A percentile compares a stretch with the other conserved stretches of the same genome.
Evolutionary conservation across 148 eudicot genomes (phyloP).

Genomic region (Suaeda aralocaspica): DNA sequence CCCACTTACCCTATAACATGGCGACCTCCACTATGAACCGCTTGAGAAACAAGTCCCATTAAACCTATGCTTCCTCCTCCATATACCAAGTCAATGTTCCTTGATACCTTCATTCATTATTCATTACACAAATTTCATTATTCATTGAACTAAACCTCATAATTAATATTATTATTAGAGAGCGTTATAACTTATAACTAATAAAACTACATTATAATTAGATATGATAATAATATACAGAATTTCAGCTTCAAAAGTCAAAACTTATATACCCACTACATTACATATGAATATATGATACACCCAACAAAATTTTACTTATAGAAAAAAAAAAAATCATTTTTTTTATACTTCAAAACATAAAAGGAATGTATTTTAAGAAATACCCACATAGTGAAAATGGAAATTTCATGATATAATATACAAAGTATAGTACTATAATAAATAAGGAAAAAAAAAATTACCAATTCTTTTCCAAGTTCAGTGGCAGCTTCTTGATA

Average conservation of each 20-base stretch:
- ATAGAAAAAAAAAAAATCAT: no score
- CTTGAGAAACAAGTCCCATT: slow-evolving; percentile 97
- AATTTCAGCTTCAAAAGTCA: neutral
- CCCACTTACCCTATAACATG: slow-evolving; percentile 84
- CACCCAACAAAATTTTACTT: neutral
- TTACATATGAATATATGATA: neutral
- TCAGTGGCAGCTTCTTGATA: slow-evolving; percentile 97
- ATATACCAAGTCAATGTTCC: slow-evolving; percentile 96
- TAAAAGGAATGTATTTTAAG: no score
- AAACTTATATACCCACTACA: slow-evolving; percentile 11
- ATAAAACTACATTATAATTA: neutral
- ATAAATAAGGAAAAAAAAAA: neutral
- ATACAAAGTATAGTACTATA: no score
- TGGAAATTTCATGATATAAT: no score
- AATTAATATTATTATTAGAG: neutral
- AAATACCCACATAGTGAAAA: no score
- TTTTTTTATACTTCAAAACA: neutral
- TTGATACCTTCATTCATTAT: slow-evolving; percentile 84
- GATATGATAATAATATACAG: neutral
- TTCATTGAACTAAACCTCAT: neutral
- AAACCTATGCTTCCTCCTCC: slow-evolving; percentile 99
- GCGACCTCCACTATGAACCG: slow-evolving; percentile 98
- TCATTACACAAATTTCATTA: neutral
- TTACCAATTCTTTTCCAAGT: slow-evolving; percentile 91
- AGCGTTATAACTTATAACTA: neutral